Base-by-base conservation (phyloP, 495 filamentous ascomycete species). In the Acidiella bohemica region DNA sequence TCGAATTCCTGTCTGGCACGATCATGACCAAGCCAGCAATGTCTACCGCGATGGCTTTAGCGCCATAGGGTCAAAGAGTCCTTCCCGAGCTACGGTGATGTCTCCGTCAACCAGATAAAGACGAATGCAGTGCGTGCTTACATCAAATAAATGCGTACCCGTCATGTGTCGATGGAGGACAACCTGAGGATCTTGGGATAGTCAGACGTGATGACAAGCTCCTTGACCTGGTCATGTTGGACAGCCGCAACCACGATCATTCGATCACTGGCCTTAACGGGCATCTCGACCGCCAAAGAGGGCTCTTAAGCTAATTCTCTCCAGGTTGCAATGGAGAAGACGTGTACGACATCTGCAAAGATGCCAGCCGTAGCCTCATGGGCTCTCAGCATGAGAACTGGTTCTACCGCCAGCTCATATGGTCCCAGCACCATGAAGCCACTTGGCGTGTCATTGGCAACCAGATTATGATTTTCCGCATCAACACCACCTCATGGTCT, bases 121-220 rank as follows among this genome's bases (percentile, higher is more conserved):
- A 73, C 76, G 65, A 75, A 79, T 43, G 76, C 73, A 5, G 75
- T 80, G 12, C 61, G 76, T 29, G 74, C 76, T 0, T 80, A 80
- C 51, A 80, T 80, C 38, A 76, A 81, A 51, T 81, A 76, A 76
- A 76, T 67, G 65, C 65, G 54, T 7, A 53, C 56, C 20, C 39
- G 51, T 30, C 53, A 49, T 34, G 67, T 76, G 26, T 72, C 76
- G 20, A 74, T 80, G 64, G 75, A 80, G 48, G 74, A 80, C 56
- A 74, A 72, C 40, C 58, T 80, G 13, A 68, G 76, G 29, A 70
- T 81, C 53, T 81, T 75, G 76, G 65, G 76, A 13, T 57, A 51
- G 26, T 80, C 80, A 57, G 58, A 67, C 32, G 67, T 80, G n/a
- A 27, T 45, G 76, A 76, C 32, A 66, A 70, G 23, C 62, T 77